These are phyloP conservation scores for Leccinellum rugosiceps DNA, from an alignment of 768 basidiomycete species.

Conservation along the genomic window DNA sequence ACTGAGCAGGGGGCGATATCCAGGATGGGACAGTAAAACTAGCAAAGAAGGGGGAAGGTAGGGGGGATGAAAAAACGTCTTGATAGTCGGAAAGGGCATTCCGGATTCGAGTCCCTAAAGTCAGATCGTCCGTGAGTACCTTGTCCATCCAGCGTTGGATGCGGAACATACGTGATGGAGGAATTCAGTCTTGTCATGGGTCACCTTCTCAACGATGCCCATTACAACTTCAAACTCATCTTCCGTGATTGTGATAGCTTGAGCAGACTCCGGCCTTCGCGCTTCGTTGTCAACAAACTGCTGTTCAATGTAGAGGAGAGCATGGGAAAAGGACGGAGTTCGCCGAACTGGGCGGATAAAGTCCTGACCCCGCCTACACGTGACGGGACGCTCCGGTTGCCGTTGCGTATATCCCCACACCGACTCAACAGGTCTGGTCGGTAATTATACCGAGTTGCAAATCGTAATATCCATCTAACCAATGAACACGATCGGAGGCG, in stretches of 20 bases:
- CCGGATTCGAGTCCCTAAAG: slow-evolving; percentile 62
- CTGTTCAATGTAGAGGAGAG: too few relatives aligned
- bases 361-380: too few relatives aligned
- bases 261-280: slow-evolving; percentile 71
- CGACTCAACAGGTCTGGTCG: slow-evolving; percentile 77
- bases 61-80: slow-evolving; percentile 56
- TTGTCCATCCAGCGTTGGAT: background rate
- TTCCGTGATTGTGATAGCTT: slow-evolving; percentile 70
- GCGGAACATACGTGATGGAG: slow-evolving; percentile 74
- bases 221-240: slow-evolving; percentile 95
- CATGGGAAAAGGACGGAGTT: too few relatives aligned
- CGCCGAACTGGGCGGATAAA: too few relatives aligned
- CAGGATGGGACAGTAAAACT: slow-evolving; percentile 63
- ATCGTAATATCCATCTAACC: slow-evolving; percentile 64
- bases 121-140: background rate
- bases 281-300: slow-evolving; percentile 54
- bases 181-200: slow-evolving; percentile 86
- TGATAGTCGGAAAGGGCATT: slow-evolving; percentile 69
- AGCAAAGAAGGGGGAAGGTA: slow-evolving; percentile 54
- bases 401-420: slow-evolving; percentile 85
- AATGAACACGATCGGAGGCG: slow-evolving; percentile 75
- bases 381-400: slow-evolving; percentile 39
- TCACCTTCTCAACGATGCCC: slow-evolving; percentile 89
- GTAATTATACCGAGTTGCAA: slow-evolving; percentile 72
- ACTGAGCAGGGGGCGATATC: slow-evolving; percentile 58